These are phyloP conservation scores for Xanthoparmelia taractica DNA, from an alignment of 495 filamentous ascomycete species.

Conservation along the genomic window DNA sequence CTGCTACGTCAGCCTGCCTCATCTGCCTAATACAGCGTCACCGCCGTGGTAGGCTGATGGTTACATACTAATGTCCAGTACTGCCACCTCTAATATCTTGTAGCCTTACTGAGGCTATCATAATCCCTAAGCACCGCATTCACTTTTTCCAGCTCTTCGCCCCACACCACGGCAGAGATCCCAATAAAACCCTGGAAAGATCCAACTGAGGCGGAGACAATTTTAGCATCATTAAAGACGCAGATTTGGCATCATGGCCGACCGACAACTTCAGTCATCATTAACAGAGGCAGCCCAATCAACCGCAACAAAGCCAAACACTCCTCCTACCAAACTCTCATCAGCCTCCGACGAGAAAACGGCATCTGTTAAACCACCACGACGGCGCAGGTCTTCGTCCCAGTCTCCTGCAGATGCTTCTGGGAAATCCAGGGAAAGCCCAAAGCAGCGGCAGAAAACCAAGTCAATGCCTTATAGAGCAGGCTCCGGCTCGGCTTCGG, in stretches of 20 bases:
- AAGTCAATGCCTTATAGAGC: constrained; percentile 11
- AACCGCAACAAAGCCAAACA: not conserved
- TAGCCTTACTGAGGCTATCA: constrained; percentile 1
- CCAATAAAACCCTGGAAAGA: constrained; percentile 1
- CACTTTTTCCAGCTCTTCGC: constrained; percentile 2
- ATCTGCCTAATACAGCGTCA: constrained; percentile 9
- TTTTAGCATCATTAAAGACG: constrained; percentile 6
- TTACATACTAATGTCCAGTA: constrained; percentile 4
- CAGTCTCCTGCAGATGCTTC: constrained; percentile 8
- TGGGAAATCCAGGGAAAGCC: constrained; percentile 4
- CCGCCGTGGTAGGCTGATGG: constrained; percentile 5
- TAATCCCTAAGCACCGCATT: not conserved
- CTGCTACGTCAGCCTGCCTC: constrained; percentile 3
- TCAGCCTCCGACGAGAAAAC: constrained; percentile 10
- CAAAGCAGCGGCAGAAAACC: constrained; percentile 14
- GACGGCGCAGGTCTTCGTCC: constrained; percentile 9
- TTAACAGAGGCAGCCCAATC: constrained; percentile 5
- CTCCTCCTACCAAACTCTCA: constrained; percentile 6
- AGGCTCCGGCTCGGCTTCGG: not conserved
- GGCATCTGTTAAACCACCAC: not conserved
- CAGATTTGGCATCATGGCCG: constrained; percentile 10
- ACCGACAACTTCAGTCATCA: constrained; percentile 10
- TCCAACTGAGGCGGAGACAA: not conserved
- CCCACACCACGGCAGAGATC: constrained; percentile 13
- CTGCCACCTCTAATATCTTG: constrained; percentile 12